A percentile compares a stretch with the other conserved stretches of the same genome.
phyloP scores from a whole-genome alignment of 2,329 filamentous ascomycete genomes.

The Tothia fuscella region DNA sequence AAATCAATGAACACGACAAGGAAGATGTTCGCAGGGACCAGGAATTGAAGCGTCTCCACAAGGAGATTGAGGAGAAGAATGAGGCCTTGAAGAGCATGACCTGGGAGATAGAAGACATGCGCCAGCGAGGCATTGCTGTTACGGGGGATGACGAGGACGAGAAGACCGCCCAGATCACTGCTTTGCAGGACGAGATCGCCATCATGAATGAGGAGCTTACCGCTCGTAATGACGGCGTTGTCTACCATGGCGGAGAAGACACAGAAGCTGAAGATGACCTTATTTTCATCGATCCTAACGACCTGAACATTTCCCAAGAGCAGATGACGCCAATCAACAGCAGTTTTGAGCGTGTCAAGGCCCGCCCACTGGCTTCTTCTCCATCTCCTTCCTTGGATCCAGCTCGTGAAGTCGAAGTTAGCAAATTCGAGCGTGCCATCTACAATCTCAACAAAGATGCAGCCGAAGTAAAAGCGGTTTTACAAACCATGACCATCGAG shows the following conservation, averaged over 20 bases:
- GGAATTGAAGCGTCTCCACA: slow-evolving; percentile 24
- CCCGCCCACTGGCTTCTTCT: too few relatives aligned
- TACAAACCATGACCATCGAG: too few relatives aligned
- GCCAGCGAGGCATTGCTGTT: slow-evolving; percentile 28
- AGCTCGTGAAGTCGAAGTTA: too few relatives aligned
- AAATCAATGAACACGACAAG: slow-evolving; percentile 26
- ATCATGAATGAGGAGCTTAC: not conserved
- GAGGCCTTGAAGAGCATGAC: slow-evolving; percentile 19
- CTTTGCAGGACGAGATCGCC: not conserved
- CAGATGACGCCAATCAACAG: slow-evolving; percentile 14
- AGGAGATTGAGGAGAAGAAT: slow-evolving; percentile 26
- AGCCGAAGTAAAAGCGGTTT: too few relatives aligned
- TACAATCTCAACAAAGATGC: too few relatives aligned
- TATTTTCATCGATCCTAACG: slow-evolving; percentile 22
- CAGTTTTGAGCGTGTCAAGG: too few relatives aligned
- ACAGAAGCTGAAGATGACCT: slow-evolving; percentile 19
- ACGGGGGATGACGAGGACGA: slow-evolving; percentile 24
- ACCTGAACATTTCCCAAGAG: slow-evolving; percentile 21
- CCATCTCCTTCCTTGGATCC: too few relatives aligned
- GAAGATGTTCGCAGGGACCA: slow-evolving; percentile 20
- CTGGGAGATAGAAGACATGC: slow-evolving; percentile 25
- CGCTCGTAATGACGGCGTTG: slow-evolving; percentile 8
- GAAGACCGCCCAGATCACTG: not conserved
- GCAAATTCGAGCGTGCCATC: too few relatives aligned
- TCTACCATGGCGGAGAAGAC: slow-evolving; percentile 7